Evolutionary conservation across 2,329 filamentous ascomycete species (phyloP), one percentile per base, ranked within the genome.

Genomic region (Ceratocystis smalleyi): DNA sequence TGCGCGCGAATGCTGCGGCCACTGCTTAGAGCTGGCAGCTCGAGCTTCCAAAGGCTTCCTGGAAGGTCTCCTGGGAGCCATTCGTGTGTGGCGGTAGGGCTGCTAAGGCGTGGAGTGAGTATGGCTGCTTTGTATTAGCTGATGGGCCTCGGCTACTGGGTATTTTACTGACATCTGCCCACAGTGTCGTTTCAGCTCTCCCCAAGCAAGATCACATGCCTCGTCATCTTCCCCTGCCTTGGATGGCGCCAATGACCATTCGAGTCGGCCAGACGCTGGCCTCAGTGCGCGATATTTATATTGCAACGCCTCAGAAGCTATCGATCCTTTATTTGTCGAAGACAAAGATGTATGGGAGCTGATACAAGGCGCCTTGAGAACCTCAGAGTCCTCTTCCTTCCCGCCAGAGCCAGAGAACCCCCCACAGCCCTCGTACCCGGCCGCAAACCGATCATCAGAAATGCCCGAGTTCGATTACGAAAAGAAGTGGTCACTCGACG

Each of bases 1-100:
- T 55, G 47, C 32, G 45, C 63, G 63, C 57, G 22, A 61, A 64
- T 61, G 32, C 45, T 64, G 45, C 57, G 45, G 30, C 59, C 59
- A 64, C 57, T 64, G 59, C 63, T 57, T 57, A 32, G 54, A 63
- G 62, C 51, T 55, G 62, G 62, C 27, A 55, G 62, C 62, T 63
- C 51, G n/a, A 45, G 62, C 51, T 59, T 63, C 43, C 49, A 40
- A 57, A 35, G 54, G 12, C 30, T 57, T 30, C 30, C 54, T 40
- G 15, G 10, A 5, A n/a, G 54, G 54, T 35, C 54, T 22, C 17
- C 19, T n/a, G 54, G 54, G 7, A 35, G 54, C 22, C 54, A 7
- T n/a, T 57, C 17, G 32, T 35, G 6, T 35, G 10, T 35, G 27
- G 35, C n/a, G 54, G 54, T 57, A n/a, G 7, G 54, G 35, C 5